phyloP scores from a whole-genome alignment of 2,329 filamentous ascomycete genomes.

The Pseudocercospora cruenta region DNA sequence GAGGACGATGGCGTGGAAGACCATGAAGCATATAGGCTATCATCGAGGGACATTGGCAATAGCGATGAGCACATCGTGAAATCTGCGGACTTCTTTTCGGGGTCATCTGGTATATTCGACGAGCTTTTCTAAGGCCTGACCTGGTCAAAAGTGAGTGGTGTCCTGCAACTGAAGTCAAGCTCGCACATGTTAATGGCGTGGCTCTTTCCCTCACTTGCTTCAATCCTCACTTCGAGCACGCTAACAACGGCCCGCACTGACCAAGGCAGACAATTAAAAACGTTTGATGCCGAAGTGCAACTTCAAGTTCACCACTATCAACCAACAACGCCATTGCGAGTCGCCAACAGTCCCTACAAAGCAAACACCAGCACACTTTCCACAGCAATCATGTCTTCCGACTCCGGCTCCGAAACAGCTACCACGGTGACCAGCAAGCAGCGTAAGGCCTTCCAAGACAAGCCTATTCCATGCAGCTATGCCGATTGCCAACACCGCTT shows the following conservation, averaged over 20 bases:
- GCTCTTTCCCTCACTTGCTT: neutral
- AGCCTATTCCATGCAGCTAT: slow-evolving; percentile 45
- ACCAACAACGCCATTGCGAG: neutral
- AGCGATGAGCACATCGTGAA: no score
- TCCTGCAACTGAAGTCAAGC: neutral
- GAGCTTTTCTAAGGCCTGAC: neutral
- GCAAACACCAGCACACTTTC: neutral
- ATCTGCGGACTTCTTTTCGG: no score
- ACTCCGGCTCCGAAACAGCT: neutral
- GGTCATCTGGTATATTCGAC: neutral
- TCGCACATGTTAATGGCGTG: neutral
- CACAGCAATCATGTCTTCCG: neutral
- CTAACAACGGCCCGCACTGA: neutral
- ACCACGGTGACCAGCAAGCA: neutral
- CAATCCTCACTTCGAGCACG: neutral
- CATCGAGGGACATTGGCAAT: no score
- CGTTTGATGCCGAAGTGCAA: neutral
- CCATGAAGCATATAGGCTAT: no score
- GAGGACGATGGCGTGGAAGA: no score
- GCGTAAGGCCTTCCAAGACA: neutral
- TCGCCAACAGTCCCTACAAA: neutral
- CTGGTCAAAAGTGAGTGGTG: neutral
- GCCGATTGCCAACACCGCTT: slow-evolving; percentile 54
- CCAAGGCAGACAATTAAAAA: neutral
- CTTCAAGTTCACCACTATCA: neutral